These are phyloP conservation scores for Podospora conica DNA, from an alignment of 495 filamentous ascomycete genomes.

Conservation along the genomic window DNA sequence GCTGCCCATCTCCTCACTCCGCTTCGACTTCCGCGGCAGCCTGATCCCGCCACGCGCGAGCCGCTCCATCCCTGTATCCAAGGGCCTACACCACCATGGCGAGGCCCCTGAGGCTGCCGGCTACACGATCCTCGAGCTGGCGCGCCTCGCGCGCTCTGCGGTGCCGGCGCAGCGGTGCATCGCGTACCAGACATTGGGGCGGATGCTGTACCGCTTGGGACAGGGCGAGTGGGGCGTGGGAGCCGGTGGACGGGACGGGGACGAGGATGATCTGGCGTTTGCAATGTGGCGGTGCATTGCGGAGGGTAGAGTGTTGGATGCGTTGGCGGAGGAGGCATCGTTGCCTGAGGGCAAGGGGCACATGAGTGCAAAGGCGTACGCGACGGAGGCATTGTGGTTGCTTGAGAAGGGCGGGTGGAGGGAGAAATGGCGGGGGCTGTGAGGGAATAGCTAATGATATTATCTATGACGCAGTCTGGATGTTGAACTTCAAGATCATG, in stretches of 20 bases:
- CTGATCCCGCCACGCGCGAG: slow-evolving; percentile 70
- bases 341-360: slow-evolving; percentile 47
- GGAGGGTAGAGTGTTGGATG: slow-evolving; percentile 67
- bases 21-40: slow-evolving; percentile 79
- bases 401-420: slow-evolving; percentile 75
- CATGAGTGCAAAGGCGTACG: slow-evolving; percentile 65
- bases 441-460: neutral
- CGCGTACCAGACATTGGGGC: slow-evolving; percentile 83
- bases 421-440: slow-evolving; percentile 35
- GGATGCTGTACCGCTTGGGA: slow-evolving; percentile 78
- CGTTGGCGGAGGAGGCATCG: slow-evolving; percentile 59
- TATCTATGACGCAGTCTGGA: no score
- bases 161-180: slow-evolving; percentile 85
- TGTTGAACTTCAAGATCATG: no score
- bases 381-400: slow-evolving; percentile 85
- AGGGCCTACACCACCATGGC: slow-evolving; percentile 90
- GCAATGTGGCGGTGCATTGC: slow-evolving; percentile 74
- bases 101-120: slow-evolving; percentile 90
- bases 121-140: slow-evolving; percentile 87
- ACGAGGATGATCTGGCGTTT: slow-evolving; percentile 44
- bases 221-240: slow-evolving; percentile 68
- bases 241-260: slow-evolving; percentile 45
- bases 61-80: slow-evolving; percentile 60
- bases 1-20: slow-evolving; percentile 68
- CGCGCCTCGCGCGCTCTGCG: slow-evolving; percentile 69